Base-by-base conservation (phyloP, 805 yeast genomes). In the Pichia scutulata region DNA sequence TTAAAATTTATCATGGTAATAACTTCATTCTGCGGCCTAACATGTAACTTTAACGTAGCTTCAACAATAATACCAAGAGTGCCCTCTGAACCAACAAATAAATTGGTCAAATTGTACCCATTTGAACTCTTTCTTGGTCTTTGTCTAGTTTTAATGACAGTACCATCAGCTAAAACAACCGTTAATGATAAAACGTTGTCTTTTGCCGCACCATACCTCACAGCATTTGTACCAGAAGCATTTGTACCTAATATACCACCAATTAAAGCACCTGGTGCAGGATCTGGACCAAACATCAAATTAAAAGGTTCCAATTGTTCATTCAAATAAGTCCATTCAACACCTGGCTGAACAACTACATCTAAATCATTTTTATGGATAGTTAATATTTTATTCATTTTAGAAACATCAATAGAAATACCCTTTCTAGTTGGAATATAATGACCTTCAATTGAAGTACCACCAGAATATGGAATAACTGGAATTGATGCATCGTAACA, bases 221-320 rank as follows among this genome's bases (percentile, higher is more conserved):
- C 81, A 14, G 92, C 89, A 61, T 85, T 84, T 2, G 92, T 82
- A 4, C 95, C 95, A 0, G 90, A 82, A 40, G 90, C 86, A 46
- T 84, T 81, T 14, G 87, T 84, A 12, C 83, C 82, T 33, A 82
- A 74, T 72, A 84, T 82, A 2, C 95, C 95, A 39, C 88, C 86
- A 51, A 86, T 77, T 57, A 80, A 72, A 1, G 92, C 93, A 46
- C 89, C 88, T 19, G 92, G 89, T 41, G 88, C 90, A 0, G 72
- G 85, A 64, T 85, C 90, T 9, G 86, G 84, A 0, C 92, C 92
- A 60, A 84, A 82, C 63, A 86, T 63, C 23, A 82, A 64, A 0
- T 79, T 79, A 52, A 74, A 62, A 14, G 77, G 76, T 13, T 64
- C 64, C 44, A 82, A 58, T 50, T 64, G 72, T 42, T 80, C 83